phyloP scores from a whole-genome alignment of 257 asterid genomes.

The Petunia axillaris region DNA sequence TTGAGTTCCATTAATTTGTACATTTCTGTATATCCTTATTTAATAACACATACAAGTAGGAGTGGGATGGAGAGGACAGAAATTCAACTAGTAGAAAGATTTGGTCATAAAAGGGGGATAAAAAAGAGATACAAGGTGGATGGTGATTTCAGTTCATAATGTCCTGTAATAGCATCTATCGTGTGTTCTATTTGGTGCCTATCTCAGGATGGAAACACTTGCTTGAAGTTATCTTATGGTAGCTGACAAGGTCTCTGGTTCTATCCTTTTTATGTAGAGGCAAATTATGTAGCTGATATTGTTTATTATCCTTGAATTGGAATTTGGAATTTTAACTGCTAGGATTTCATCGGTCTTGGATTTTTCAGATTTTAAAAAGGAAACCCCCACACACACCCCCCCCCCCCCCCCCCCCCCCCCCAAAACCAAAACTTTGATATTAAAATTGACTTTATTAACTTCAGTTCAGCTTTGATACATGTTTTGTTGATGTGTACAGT shows the following conservation, averaged over 20 bases:
- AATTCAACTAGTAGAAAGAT: neutral
- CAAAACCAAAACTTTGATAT: neutral
- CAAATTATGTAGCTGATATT: neutral
- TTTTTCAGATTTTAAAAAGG: neutral
- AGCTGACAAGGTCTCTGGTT: neutral
- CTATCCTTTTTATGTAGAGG: neutral
- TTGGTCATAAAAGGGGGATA: neutral
- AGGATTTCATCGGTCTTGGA: neutral
- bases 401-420: neutral
- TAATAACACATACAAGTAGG: neutral
- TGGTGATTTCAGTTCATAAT: neutral
- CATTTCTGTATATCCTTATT: neutral
- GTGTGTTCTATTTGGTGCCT: neutral
- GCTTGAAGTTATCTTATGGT: neutral
- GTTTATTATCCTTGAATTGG: neutral
- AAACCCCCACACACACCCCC: no score
- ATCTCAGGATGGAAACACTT: neutral
- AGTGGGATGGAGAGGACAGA: neutral
- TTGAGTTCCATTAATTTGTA: neutral
- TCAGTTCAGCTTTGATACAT: neutral
- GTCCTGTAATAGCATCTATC: neutral
- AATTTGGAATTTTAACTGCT: neutral
- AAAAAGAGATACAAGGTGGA: no score
- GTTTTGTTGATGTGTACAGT: slow-evolving; percentile 39
- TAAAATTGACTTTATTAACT: neutral